phyloP scores from a whole-genome alignment of 257 asterid species.

The Nicotiana undulata region DNA sequence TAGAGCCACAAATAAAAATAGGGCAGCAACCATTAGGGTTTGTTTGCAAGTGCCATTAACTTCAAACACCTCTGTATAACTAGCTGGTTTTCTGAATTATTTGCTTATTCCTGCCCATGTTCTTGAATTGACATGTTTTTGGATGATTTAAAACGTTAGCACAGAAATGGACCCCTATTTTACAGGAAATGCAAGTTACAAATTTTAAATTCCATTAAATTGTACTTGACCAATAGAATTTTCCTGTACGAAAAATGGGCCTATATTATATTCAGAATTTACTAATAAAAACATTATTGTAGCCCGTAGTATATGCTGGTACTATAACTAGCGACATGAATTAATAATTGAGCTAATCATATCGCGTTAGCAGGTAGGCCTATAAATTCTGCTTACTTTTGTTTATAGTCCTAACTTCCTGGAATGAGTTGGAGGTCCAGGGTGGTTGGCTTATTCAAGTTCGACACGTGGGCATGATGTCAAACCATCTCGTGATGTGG shows the following conservation, averaged over 20 bases:
- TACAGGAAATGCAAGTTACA: neutral
- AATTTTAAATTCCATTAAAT: no score
- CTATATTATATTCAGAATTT: no score
- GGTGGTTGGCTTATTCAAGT: neutral
- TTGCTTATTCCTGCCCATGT: neutral
- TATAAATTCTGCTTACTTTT: neutral
- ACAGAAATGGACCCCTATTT: neutral
- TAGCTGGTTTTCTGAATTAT: neutral
- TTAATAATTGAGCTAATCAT: neutral
- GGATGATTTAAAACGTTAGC: neutral
- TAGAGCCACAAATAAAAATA: neutral
- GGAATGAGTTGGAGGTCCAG: constrained; percentile 2
- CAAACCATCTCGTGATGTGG: neutral
- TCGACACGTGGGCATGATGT: neutral
- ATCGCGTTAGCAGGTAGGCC: neutral
- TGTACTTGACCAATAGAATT: neutral
- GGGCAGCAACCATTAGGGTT: neutral
- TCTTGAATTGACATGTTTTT: neutral
- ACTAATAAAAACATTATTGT: neutral
- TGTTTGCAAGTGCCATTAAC: neutral
- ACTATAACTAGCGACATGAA: neutral
- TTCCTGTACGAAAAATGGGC: no score
- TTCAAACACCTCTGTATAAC: neutral
- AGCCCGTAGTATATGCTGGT: neutral
- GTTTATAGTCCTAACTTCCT: neutral